Evolutionary conservation across 495 filamentous ascomycete genomes (phyloP), one percentile per base, ranked within the genome.

Genomic region (Ascodesmis nigricans): DNA sequence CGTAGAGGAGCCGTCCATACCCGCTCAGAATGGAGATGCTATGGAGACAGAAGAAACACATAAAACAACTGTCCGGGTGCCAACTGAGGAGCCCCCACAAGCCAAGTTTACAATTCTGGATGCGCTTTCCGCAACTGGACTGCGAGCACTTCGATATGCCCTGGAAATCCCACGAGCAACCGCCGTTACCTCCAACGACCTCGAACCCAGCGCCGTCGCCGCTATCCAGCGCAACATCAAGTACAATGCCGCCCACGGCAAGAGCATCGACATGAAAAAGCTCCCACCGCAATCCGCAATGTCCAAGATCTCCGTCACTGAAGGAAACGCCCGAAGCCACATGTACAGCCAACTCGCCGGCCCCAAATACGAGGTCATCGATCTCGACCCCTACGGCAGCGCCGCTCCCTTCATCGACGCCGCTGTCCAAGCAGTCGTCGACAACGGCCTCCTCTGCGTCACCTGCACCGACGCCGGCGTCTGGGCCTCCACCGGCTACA

Each of bases 381-480:
- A 99, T 50, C 66, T 99, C 13, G 87, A 99, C 52, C 87, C 87
- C 0, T 99, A 95, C 49, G 87, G 87, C 11, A 80, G 77, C 1
- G 87, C 90, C 0, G 74, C 72, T 17, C 76, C 82, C 1, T 95
- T 95, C 55, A 55, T 95, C 9, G 87, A 99, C 49, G 73, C 78
- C 3, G 80, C 90, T 2, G 62, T 95, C 1, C 80, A 90, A 47
- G 69, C 73, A 0, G 60, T 93, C 7, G 69, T 91, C 39, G 65
- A 73, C 36, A 82, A 79, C 3, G 87, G 90, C 11, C 61, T 99
- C 9, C 65, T 99, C 4, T 93, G 83, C 53, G 73, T 95, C 13
- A 99, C 87, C 4, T 95, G 87, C 55, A 99, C 87, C 0, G 87
- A 99, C 57, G 78, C 83, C 4, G 78, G 72, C 8, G 76, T 95